Evolutionary conservation across 345 rosid genomes (phyloP), one percentile per base, ranked within the genome.

Genomic region (Pelargonium nanum): DNA sequence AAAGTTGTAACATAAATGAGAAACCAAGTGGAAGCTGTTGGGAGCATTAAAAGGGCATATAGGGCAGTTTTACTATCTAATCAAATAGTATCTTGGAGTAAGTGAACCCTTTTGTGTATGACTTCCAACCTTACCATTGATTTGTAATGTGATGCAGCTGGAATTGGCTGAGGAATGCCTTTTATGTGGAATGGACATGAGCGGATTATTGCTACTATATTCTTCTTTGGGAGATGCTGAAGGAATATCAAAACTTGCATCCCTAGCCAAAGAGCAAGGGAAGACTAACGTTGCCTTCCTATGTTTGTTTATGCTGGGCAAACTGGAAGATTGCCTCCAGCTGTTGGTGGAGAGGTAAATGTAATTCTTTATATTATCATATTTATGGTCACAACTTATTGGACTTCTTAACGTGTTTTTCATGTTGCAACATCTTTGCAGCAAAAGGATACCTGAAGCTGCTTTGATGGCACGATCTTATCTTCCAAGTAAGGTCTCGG

Each of bases 341-440:
- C 48, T 40, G 48, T 40, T 40, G 15, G 48, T 40, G 48, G 48
- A 40, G 48, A 40, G 48, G 48, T 40, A 40, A 34, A 40, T 40
- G 48, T 10, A 2, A 40, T 28, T 28, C 48, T 40, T 40, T 40
- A 40, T 40, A 40, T 40, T 40, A 12, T 62, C 70, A 60, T 56
- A 66, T 24, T 61, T 50, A 62, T 58, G 34, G 24, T 60, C 65
- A 28, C 54, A 67, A 17, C 57, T 45, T 72, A 34, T 24, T n/a
- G 54, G 8, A 16, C 60, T 50, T 63, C 5, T 44, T 25, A 50
- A 57, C 26, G 26, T n/a, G 28, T 32, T 61, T 26, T 24, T 66
- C 32, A 22, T 53, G 53, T 62, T 56, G 22, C 34, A 28, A 70
- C 64, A 44, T 54, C 48, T 40, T 40, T 40, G 15, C 48, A 40